Percentiles rank a stretch among this genome's conserved stretches.
phyloP scores from a whole-genome alignment of 225 moss, liverwort and hornwort genomes.

The Thuidium tamariscinum region DNA sequence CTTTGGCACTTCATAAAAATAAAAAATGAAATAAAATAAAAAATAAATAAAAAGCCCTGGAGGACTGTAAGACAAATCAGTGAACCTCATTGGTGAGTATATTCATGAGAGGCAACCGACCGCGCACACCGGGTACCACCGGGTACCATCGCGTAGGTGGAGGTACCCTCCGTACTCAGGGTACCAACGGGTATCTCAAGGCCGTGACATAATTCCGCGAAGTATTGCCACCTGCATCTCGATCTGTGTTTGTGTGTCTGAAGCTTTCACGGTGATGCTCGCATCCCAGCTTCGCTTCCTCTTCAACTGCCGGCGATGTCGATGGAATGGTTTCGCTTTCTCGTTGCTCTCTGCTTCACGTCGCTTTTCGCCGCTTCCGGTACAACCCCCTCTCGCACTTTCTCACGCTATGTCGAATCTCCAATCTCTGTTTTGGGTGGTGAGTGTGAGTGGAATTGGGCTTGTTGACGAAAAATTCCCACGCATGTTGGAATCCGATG shows the following conservation, averaged over 20 bases:
- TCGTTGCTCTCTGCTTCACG: slow-evolving; percentile 5
- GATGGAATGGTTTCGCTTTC: slow-evolving; percentile 2
- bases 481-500: background rate
- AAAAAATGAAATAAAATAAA: too few relatives aligned
- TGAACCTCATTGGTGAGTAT: background rate
- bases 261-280: background rate
- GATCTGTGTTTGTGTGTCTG: background rate
- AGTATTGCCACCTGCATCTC: background rate
- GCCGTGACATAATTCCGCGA: background rate
- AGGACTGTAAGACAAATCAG: too few relatives aligned
- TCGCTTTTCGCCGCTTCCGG: slow-evolving; percentile 6
- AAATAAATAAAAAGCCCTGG: too few relatives aligned
- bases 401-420: background rate
- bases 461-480: background rate
- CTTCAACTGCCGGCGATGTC: background rate
- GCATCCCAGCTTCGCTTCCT: background rate
- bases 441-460: background rate
- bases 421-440: background rate
- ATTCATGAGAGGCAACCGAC: background rate
- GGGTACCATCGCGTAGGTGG: background rate
- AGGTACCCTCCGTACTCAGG: background rate
- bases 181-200: background rate
- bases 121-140: background rate
- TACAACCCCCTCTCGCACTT: background rate
- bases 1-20: too few relatives aligned